These are phyloP conservation scores for Fusarium algeriense DNA, from an alignment of 2,329 filamentous ascomycete species.

Conservation along the genomic window DNA sequence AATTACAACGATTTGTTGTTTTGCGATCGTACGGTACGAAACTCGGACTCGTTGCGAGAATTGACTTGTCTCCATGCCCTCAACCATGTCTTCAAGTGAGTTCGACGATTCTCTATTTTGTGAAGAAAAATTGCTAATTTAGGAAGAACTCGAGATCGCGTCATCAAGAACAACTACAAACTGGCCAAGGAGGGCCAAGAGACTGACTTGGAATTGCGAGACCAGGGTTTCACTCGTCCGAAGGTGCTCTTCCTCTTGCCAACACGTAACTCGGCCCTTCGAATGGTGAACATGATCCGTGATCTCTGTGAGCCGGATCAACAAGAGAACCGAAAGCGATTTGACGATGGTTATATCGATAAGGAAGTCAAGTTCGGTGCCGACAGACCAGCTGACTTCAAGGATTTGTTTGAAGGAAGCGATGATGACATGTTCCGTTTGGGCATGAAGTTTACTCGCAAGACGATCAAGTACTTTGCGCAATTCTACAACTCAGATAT, in stretches of 20 bases:
- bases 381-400: slow-evolving; percentile 87
- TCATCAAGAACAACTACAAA: slow-evolving; percentile 92
- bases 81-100: slow-evolving; percentile 90
- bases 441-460: slow-evolving; percentile 96
- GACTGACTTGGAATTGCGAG: slow-evolving; percentile 79
- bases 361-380: slow-evolving; percentile 73
- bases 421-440: slow-evolving; percentile 97
- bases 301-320: slow-evolving; percentile 85
- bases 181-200: slow-evolving; percentile 74
- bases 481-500: slow-evolving; percentile 98
- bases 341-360: slow-evolving; percentile 83
- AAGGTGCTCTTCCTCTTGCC: slow-evolving; percentile 93
- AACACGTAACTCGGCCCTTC: slow-evolving; percentile 86
- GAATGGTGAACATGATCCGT: slow-evolving; percentile 81
- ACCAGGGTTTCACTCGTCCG: slow-evolving; percentile 95
- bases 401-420: slow-evolving; percentile 90
- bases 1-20: slow-evolving; percentile 85
- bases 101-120: not conserved
- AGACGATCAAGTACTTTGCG: slow-evolving; percentile 93
- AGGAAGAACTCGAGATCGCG: slow-evolving; percentile 81
- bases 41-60: slow-evolving; percentile 76
- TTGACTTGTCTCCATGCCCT: slow-evolving; percentile 85
- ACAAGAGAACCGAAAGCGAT: slow-evolving; percentile 94
- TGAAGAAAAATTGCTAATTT: slow-evolving; percentile 27
- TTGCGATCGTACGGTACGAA: slow-evolving; percentile 76